Evolutionary conservation across 306 rosid genomes (phyloP), one percentile per base, ranked within the genome.

Genomic region (Cucumis sativus): DNA sequence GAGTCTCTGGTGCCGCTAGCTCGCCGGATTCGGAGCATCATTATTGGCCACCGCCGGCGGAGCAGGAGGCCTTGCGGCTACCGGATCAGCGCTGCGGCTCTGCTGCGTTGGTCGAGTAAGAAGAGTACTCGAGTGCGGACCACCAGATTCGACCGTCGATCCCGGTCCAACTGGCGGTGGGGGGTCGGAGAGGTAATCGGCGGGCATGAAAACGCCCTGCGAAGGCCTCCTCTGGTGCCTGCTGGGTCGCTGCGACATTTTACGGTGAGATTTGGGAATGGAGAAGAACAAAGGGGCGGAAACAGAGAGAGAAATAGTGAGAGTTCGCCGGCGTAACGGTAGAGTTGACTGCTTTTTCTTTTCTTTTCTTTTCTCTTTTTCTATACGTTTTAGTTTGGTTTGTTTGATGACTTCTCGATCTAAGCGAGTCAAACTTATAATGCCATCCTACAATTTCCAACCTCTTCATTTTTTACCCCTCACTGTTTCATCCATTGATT

Each of bases 161-260:
- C 40, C 73, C 7, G 77, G 64, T 11, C 45, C 77, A 8, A 57
- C 47, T 63, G 28, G 75, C 20, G 21, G 60, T 6, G 58, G 41
- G 13, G 37, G 80, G 1, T 79, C 80, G 30, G 78, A 59, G 21
- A 79, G 83, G 54, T 41, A 77, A 55, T 79, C 85, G 3, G 84
- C 59, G 28, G 83, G 37, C 67, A 75, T 35, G 70, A 84, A 79
- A 25, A 70, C 59, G 63, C 79, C 61, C 83, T 84, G 87, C 45
- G 87, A 84, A 10, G 87, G 85, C 81, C 80, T 81, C 80, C 87
- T 81, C 52, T 79, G 83, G 81, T 84, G 87, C 78, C 79, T 82
- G 65, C 79, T 59, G 4, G 78, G 49, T 52, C 80, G 77, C 62
- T 81, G 81, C 14, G 85, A 84, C 87, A 84, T 84, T 56, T 41